Evolutionary conservation across 805 yeast genomes (phyloP), one percentile per base, ranked within the genome.

Genomic region (Cyberlindnera americana): DNA sequence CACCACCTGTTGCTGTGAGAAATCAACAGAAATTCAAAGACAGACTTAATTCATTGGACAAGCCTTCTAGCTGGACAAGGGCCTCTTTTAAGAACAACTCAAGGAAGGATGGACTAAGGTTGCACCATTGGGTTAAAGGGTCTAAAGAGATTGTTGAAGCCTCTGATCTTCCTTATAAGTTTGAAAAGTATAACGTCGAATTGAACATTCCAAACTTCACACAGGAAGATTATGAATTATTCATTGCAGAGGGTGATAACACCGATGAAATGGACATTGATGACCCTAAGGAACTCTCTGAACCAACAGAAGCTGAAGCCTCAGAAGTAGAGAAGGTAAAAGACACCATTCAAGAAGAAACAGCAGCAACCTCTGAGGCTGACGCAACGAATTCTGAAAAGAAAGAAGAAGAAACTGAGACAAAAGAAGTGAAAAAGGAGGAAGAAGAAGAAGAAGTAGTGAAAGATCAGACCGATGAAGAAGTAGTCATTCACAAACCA

Each of bases 51-150:
- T 69, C 77, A 50, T 65, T 66, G 30, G 70, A 74, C 15, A 82
- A 78, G 45, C 83, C 87, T 0, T 73, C 93, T 0, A 89, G 96
- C 1, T 93, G 99, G 99, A 72, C 77, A 1, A 69, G 77, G 61
- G 73, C 73, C 15, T 64, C 69, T 5, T 93, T 91, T 56, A 70
- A 65, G 31, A 78, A 78, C 46, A 63, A 64, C 5, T 70, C 79
- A 0, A 66, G 83, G 40, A 54, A 50, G 3, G 81, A 76, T 33
- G 77, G 60, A 1, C 58, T 81, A 19, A 66, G 64, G 29, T 68
- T 91, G 29, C 66, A 69, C 41, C 98, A 93, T 62, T 93, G 99
- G 98, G 90, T 81, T 2, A 79, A 85, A 44, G 96, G 93, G 0
- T 66, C 81, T 2, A 57, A 55, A n/a, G 62, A 56, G 38, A 41